A percentile compares a stretch with the other conserved stretches of the same genome.
phyloP scores from a whole-genome alignment of 768 basidiomycete genomes.

The Termitomyces sp. region DNA sequence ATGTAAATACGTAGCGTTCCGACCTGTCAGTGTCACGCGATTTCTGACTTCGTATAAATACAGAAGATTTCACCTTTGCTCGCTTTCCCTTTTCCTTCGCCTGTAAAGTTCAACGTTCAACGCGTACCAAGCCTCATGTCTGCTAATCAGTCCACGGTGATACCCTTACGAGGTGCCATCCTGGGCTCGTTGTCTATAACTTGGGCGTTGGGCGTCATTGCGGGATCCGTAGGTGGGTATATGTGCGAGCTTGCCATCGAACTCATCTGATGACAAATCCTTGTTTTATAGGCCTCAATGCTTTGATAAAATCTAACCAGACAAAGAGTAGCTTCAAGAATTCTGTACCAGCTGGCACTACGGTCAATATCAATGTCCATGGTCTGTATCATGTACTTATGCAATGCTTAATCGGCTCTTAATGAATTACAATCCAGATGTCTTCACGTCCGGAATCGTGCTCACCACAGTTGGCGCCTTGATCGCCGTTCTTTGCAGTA shows the following conservation, averaged over 20 bases:
- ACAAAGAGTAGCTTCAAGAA: constrained; percentile 28
- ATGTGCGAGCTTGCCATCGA: not conserved
- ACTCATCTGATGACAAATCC: not conserved
- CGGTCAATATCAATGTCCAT: constrained; percentile 33
- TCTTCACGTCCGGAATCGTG: constrained; percentile 34
- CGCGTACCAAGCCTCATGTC: constrained; percentile 4
- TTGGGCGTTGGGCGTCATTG: constrained; percentile 19
- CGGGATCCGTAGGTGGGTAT: constrained; percentile 17
- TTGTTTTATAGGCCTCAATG: constrained; percentile 32
- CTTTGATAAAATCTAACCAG: constrained; percentile 38
- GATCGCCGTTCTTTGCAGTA: constrained; percentile 26
- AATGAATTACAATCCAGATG: constrained; percentile 31
- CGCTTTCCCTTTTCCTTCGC: not conserved
- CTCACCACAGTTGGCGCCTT: constrained; percentile 31
- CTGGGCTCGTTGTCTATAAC: constrained; percentile 15
- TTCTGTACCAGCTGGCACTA: constrained; percentile 27
- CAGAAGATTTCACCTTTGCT: not conserved
- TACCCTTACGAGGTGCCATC: constrained; percentile 12
- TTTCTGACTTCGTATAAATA: not conserved
- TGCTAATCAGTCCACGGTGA: not conserved
- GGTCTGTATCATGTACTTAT: constrained; percentile 20
- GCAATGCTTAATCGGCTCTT: too few relatives aligned
- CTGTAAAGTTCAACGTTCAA: not conserved
- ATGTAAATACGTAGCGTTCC: too few relatives aligned
- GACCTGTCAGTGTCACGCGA: not conserved